Percentiles rank a stretch among this genome's conserved stretches.
phyloP scores from a whole-genome alignment of 1,284 basidiomycete genomes.

The Sanghuangporus baumii region DNA sequence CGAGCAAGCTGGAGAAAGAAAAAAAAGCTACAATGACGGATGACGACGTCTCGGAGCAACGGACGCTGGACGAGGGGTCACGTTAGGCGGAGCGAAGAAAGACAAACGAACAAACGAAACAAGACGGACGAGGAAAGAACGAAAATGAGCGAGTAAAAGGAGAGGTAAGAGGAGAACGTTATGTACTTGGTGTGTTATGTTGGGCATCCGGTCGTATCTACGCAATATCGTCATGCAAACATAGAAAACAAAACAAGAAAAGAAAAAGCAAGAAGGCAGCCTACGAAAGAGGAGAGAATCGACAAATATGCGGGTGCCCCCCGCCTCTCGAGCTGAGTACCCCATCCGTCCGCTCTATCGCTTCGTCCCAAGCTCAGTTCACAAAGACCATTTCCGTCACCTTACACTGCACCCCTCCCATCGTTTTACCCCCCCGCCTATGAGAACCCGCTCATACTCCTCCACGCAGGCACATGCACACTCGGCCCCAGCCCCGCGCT shows the following conservation, averaged over 20 bases:
- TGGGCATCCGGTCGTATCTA: too few relatives aligned
- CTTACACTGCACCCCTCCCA: neutral
- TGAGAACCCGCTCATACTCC: neutral
- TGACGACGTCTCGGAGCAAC: too few relatives aligned
- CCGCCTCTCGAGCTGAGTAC: too few relatives aligned
- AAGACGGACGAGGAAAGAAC: neutral
- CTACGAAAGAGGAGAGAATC: too few relatives aligned
- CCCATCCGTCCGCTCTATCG: neutral
- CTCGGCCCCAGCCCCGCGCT: slow-evolving; percentile 22
- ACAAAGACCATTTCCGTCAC: neutral
- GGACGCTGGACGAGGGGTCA: too few relatives aligned
- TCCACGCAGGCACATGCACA: slow-evolving; percentile 5
- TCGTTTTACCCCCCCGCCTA: neutral
- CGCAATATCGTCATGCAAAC: neutral
- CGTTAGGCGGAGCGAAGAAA: neutral
- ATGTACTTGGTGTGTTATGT: neutral
- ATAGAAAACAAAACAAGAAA: neutral
- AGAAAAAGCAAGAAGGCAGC: too few relatives aligned
- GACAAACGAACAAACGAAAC: neutral
- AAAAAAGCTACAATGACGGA: too few relatives aligned
- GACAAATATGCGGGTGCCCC: too few relatives aligned
- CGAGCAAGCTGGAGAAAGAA: too few relatives aligned
- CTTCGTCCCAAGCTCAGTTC: neutral
- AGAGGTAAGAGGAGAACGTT: neutral
- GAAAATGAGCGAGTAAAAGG: neutral